A percentile compares a stretch with the other conserved stretches of the same genome.
Conservation (phyloP, 306 rosid species). For the Vigna reflexopilosa region DNA sequence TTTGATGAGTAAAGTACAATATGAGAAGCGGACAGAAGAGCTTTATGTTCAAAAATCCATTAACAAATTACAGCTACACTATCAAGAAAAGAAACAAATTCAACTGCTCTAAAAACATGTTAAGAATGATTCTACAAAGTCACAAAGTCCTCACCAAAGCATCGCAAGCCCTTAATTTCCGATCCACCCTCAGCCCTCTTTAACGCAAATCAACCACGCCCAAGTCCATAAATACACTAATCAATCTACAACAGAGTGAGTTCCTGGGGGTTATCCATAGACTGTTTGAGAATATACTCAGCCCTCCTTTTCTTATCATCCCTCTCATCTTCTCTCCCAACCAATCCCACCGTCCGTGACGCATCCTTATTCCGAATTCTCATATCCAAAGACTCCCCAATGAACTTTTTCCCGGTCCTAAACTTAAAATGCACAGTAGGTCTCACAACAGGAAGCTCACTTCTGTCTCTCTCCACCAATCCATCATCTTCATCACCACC, state of each 20-base stretch:
- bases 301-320: slow-evolving; percentile 96
- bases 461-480: slow-evolving; percentile 63
- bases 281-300: slow-evolving; percentile 82
- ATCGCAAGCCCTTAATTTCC: slow-evolving; percentile 42
- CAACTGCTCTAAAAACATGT: slow-evolving; percentile 49
- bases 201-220: not conserved
- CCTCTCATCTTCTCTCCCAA: slow-evolving; percentile 76
- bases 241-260: slow-evolving; percentile 75
- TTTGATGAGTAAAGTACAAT: slow-evolving; percentile 41
- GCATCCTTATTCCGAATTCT: slow-evolving; percentile 72
- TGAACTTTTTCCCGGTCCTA: slow-evolving; percentile 76
- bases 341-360: slow-evolving; percentile 51
- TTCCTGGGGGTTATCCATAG: slow-evolving; percentile 85
- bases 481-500: slow-evolving; percentile 63
- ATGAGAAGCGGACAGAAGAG: slow-evolving; percentile 30
- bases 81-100: slow-evolving; percentile 48
- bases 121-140: slow-evolving; percentile 54
- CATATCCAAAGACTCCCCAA: slow-evolving; percentile 71
- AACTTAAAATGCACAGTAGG: slow-evolving; percentile 80
- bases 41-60: slow-evolving; percentile 29
- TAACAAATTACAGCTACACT: slow-evolving; percentile 34
- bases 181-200: slow-evolving; percentile 24
- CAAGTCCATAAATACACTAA: slow-evolving; percentile 38
- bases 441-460: slow-evolving; percentile 59
- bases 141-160: slow-evolving; percentile 57